Conservation (phyloP, 2,329 filamentous ascomycete species). For the Clonostachys chloroleuca region DNA sequence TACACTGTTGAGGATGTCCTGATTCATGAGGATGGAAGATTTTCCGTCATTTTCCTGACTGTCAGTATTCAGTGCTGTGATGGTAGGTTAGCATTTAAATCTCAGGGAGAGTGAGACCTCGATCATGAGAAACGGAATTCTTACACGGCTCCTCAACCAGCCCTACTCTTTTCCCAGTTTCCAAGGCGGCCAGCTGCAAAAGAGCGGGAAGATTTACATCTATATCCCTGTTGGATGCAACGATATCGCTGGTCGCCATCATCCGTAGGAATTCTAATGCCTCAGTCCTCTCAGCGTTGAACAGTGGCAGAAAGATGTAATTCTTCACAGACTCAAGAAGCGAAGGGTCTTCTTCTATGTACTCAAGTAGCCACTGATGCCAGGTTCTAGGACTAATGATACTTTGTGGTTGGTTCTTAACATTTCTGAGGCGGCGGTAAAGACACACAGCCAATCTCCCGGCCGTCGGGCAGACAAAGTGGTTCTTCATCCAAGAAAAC, state of each 20-base stretch:
- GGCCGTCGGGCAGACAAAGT: constrained; percentile 54
- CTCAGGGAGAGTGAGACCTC: background rate
- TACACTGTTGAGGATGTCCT: constrained; percentile 44
- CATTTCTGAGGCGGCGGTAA: constrained; percentile 40
- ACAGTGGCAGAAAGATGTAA: constrained; percentile 59
- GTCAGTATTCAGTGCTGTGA: constrained; percentile 16
- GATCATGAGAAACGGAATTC: background rate
- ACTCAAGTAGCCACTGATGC: constrained; percentile 52
- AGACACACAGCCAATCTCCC: constrained; percentile 58
- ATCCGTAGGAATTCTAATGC: constrained; percentile 53
- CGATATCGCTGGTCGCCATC: constrained; percentile 46
- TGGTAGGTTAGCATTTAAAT: constrained; percentile 7
- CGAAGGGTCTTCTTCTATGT: constrained; percentile 40
- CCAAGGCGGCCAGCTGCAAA: constrained; percentile 62
- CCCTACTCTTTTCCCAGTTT: constrained; percentile 66
- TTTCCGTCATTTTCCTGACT: constrained; percentile 9
- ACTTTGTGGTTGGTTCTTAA: constrained; percentile 11
- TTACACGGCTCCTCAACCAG: constrained; percentile 64
- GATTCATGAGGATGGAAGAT: constrained; percentile 24
- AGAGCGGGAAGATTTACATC: constrained; percentile 49
- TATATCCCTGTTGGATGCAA: constrained; percentile 33
- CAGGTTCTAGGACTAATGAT: constrained; percentile 35
- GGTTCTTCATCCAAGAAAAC: constrained; percentile 18
- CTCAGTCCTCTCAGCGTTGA: constrained; percentile 50
- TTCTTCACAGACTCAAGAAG: constrained; percentile 60